Conservation (phyloP, 805 yeast genomes). For the Yamadazyma endophytica region DNA sequence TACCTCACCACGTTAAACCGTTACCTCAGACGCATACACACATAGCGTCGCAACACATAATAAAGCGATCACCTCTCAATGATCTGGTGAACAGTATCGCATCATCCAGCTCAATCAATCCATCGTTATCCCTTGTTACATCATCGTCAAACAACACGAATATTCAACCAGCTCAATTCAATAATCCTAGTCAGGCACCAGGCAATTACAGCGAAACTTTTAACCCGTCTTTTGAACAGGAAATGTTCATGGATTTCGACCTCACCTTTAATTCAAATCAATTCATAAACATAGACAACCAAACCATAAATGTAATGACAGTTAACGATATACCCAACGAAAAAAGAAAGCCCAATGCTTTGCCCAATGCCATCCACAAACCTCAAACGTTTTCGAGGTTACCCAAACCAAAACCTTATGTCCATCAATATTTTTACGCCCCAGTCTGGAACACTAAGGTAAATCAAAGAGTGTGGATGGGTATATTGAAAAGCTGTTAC, state of each 20-base stretch:
- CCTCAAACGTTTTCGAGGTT: slow-evolving; percentile 12
- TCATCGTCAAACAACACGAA: too few species aligned
- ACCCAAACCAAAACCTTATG: not conserved
- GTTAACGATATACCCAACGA: slow-evolving; percentile 2
- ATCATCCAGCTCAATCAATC: too few species aligned
- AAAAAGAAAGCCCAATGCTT: slow-evolving; percentile 6
- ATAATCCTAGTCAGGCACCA: too few species aligned
- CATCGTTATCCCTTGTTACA: too few species aligned
- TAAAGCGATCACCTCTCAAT: too few species aligned
- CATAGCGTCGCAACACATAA: too few species aligned
- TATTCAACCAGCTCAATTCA: too few species aligned
- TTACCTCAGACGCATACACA: too few species aligned
- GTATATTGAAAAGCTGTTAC: slow-evolving; percentile 19
- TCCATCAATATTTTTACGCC: slow-evolving; percentile 5
- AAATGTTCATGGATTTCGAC: slow-evolving; percentile 9
- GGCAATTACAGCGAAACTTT: too few species aligned
- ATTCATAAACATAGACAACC: slow-evolving; percentile 8
- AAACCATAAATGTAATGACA: slow-evolving; percentile 3
- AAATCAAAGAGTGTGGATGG: slow-evolving; percentile 22
- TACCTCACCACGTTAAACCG: too few species aligned
- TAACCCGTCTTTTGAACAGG: too few species aligned
- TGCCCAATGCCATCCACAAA: slow-evolving; percentile 18
- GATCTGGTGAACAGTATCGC: too few species aligned
- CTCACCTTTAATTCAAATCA: slow-evolving; percentile 9
- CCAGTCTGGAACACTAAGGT: slow-evolving; percentile 8